Base-by-base conservation (phyloP, 208 protist species). In the Porcisia hertigi region DNA sequence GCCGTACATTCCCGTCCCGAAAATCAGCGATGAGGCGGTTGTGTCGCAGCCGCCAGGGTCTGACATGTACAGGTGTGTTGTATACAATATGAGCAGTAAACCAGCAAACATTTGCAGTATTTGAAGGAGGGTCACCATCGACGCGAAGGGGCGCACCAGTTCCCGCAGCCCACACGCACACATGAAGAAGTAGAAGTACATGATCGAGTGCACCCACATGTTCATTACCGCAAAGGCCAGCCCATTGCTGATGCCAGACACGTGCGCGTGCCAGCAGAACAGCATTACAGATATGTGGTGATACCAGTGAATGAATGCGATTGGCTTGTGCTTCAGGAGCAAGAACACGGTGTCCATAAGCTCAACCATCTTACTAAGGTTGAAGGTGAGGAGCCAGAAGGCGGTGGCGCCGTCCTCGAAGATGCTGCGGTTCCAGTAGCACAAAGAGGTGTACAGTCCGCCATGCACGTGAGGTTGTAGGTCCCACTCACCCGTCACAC, bases 121-220 rank as follows among this genome's bases (percentile, higher is more conserved):
- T 81, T 98, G 95, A 25, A 94, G 67, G 14, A 80, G 74, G 58
- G 95, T 98, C 60, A 98, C 96, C 58, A 97, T 73, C 30, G 88
- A 82, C 9, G 95, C 92, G 60, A 97, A 88, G 4, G 84, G 86
- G 65, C 88, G 88, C 63, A 90, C 81, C 3, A 93, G 60, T 65
- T 80, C 80, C 79, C 85, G 81, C 54, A 85, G 49, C 14, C 92
- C 90, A 41, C 83, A 84, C 5, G 86, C 87, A 67, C 87, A 89
- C 34, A 97, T 55, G 57, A 90, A 91, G 81, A 98, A 99, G 85
- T 98, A 99, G 9, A 86, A 88, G 82, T 99, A 99, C 96, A 98
- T 98, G 79, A 98, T 84, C 6, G 94, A 74, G 87, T 98, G 98
- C 36, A 98, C 96, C 23, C 73, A 81, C 75, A 94, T 92, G 82